Base-by-base conservation (phyloP, 495 filamentous ascomycete genomes). In the Penicillium desertorum region DNA sequence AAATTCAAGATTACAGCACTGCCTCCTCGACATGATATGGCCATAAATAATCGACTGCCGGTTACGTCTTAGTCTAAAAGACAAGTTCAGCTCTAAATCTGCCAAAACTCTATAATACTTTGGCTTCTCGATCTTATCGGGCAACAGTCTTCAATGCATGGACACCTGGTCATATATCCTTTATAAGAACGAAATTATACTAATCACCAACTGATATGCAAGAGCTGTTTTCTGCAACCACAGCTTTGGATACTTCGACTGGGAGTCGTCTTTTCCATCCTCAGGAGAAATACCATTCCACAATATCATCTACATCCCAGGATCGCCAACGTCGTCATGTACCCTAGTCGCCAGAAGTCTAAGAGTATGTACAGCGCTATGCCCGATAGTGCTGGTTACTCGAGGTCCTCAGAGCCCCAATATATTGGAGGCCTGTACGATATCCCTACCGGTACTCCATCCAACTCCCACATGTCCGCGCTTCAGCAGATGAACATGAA, bases 1-100 rank as follows among this genome's bases (percentile, higher is more conserved):
- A 16, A 16, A 36, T 46, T 30, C 37, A 42, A 14, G 5, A 22
- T 45, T 47, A 55, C 59, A 64, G 64, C 64, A 66, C 64, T 66
- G 64, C 64, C 64, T 61, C 61, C 8, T 45, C 39, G 19, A 47
- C 42, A 32, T 39, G 16, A 49, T 7, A 45, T 27, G 16, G 5
- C 20, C 43, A 47, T 46, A 55, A 47, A 45, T 54, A 54, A 22
- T 30, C 22, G 12, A 23, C 17, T 45, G 22, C 51, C 25, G 16
- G 12, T 45, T 55, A 17, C 29, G 11, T 41, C 19, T 45, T 43
- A 29, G 23, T 11, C 20, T 12, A 20, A 20, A 44, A 51, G 4
- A 39, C 37, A 23, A 42, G 50, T 25, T 52, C 36, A 52, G 50
- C 50, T 39, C 41, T 29, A 52, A 39, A 42, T 34, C 25, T 4